Conservation (phyloP, 768 basidiomycete species). For the Xerocomellus amylosporus region DNA sequence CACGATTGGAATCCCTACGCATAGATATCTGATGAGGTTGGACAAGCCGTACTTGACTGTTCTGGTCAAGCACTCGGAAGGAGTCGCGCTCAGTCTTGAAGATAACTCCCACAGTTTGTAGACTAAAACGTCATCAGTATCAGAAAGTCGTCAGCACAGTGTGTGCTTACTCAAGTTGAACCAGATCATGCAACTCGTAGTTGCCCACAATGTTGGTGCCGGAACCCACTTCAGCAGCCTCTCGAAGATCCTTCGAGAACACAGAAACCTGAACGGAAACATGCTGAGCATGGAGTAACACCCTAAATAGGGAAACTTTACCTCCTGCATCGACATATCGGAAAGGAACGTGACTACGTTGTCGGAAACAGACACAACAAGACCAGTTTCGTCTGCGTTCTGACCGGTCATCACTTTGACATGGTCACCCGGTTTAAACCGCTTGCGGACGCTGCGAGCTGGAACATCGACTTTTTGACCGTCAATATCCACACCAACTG, state of each 20-base stretch:
- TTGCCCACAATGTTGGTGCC: conserved; percentile 87
- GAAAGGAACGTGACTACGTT: conserved; percentile 94
- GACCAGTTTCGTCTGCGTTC: conserved; percentile 92
- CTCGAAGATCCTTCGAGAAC: conserved; percentile 94
- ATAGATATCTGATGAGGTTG: conserved; percentile 94
- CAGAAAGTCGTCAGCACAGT: neutral
- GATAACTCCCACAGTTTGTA: conserved; percentile 93
- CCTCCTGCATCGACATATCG: conserved; percentile 98
- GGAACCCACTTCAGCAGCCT: conserved; percentile 96
- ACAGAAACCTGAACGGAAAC: conserved; percentile 71
- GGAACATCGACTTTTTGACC: conserved; percentile 85
- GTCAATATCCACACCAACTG: conserved; percentile 77
- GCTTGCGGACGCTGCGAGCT: conserved; percentile 86
- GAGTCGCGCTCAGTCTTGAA: conserved; percentile 96
- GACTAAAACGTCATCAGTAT: conserved; percentile 43
- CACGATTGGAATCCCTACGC: conserved; percentile 75
- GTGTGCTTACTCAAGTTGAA: conserved; percentile 85
- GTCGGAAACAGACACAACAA: conserved; percentile 88
- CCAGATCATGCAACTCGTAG: conserved; percentile 94
- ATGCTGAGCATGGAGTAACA: conserved; percentile 3
- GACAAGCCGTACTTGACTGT: conserved; percentile 83
- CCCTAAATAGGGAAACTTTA: conserved; percentile 29
- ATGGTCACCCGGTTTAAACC: conserved; percentile 96
- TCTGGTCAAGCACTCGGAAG: conserved; percentile 95
- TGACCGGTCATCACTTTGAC: conserved; percentile 97